These are phyloP conservation scores for Citrus hindsii DNA, from an alignment of 345 rosid genomes.

Conservation along the genomic window DNA sequence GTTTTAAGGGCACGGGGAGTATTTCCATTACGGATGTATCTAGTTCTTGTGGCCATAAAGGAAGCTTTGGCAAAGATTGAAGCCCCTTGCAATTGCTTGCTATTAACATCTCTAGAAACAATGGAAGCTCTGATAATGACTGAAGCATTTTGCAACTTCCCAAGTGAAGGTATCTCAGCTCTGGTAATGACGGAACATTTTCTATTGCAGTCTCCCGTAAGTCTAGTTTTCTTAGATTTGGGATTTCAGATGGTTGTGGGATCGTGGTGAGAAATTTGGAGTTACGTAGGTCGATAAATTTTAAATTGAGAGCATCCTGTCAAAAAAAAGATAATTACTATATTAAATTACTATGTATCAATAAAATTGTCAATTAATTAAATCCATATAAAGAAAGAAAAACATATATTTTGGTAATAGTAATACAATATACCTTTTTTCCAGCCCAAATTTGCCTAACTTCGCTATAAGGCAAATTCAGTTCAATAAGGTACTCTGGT, in stretches of 20 bases:
- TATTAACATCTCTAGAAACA: not conserved
- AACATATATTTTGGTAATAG: not conserved
- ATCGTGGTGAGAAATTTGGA: not conserved
- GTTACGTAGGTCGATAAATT: not conserved
- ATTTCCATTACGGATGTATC: not conserved
- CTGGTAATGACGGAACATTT: not conserved
- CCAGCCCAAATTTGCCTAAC: not conserved
- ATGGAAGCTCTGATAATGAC: conserved; percentile 4
- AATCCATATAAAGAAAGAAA: fast-evolving
- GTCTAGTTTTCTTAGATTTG: not conserved
- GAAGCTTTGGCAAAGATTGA: not conserved
- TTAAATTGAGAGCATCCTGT: not conserved
- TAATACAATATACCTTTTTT: not conserved
- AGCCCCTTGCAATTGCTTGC: not conserved
- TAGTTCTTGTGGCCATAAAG: not conserved
- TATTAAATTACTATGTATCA: not conserved
- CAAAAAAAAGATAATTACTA: not conserved
- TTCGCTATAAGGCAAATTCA: not conserved
- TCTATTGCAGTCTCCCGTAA: not conserved
- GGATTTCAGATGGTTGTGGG: not conserved
- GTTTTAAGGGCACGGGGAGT: no score
- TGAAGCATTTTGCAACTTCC: not conserved
- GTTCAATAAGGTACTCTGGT: not conserved
- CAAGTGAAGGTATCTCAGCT: not conserved
- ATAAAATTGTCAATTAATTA: not conserved